Evolutionary conservation across 345 rosid species (phyloP), one percentile per base, ranked within the genome.

Genomic region (Boechera retrofracta): DNA sequence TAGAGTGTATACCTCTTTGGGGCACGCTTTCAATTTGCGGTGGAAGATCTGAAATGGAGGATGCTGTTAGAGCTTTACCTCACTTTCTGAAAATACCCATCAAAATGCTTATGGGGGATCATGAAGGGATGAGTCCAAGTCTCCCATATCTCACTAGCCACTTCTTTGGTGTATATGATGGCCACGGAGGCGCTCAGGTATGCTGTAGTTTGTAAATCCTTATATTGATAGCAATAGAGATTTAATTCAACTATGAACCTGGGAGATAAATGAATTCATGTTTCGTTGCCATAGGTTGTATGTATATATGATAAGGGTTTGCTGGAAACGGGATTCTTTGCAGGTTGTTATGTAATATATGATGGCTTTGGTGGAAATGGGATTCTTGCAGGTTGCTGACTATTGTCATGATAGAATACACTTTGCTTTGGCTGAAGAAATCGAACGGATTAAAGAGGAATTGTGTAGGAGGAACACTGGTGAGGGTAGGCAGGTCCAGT

Each of bases 121-220:
- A 62, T 60, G 93, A 87, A 77, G 93, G 86, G 71, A 82, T 84
- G 79, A 84, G 79, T 82, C 91, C 84, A 69, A 82, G 80, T 79
- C 84, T 90, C 73, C 78, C 90, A n/a, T 82, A 86, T 73, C 89
- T 92, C 61, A 86, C 87, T 56, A 79, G 90, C 70, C 98, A 94
- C 79, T 90, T 94, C 83, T 94, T 90, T 42, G 97, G 97, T 49
- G 98, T 90, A 33, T 94, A 92, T 72, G 98, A 94, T 84, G 98
- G 97, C 64, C 98, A 94, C 60, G 98, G 97, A 51, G 98, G 98
- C 41, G 81, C 93, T 13, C 97, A 90, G 97, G 98, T 94, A 79
- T 39, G 69, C 52, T 62, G 59, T 77, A 59, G 26, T 67, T 39
- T 39, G 0, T 13, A 41, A 55, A n/a, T 16, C 68, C 5, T 48